These are phyloP conservation scores for Trichoderma breve DNA, from an alignment of 2,329 filamentous ascomycete species.

Conservation along the genomic window DNA sequence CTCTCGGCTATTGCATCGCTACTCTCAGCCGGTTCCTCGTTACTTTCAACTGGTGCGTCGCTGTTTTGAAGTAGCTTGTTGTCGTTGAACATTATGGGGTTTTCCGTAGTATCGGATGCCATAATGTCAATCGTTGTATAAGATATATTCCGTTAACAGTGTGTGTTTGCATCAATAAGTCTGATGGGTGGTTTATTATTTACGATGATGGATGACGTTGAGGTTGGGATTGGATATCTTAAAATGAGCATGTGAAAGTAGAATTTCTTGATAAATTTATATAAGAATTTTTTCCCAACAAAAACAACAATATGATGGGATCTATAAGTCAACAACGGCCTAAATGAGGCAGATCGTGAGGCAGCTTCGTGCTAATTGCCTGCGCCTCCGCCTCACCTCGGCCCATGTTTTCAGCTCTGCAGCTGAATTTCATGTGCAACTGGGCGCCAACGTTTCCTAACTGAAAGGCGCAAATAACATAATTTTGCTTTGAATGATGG, in stretches of 20 bases:
- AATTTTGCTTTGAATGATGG: background rate
- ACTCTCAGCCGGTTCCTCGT: background rate
- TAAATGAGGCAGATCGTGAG: background rate
- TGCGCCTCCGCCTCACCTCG: background rate
- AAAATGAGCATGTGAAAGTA: background rate
- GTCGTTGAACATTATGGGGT: background rate
- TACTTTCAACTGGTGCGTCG: background rate
- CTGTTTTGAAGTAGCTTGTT: background rate
- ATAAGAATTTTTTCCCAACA: background rate
- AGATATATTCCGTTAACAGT: background rate
- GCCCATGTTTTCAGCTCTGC: background rate
- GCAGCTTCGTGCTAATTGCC: background rate
- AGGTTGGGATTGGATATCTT: background rate
- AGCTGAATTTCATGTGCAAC: background rate
- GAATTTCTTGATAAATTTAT: background rate
- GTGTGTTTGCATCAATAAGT: background rate
- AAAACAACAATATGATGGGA: too few relatives aligned
- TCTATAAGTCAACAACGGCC: background rate
- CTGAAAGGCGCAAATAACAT: background rate
- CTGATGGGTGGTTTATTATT: background rate
- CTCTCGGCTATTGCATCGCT: background rate
- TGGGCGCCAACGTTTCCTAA: background rate
- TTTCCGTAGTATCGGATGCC: background rate
- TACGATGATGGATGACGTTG: background rate
- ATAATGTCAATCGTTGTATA: background rate